Percentiles rank a stretch among this genome's conserved stretches.
Evolutionary conservation across 441 rosid species (phyloP).

Genomic region (Aleurites moluccanus): DNA sequence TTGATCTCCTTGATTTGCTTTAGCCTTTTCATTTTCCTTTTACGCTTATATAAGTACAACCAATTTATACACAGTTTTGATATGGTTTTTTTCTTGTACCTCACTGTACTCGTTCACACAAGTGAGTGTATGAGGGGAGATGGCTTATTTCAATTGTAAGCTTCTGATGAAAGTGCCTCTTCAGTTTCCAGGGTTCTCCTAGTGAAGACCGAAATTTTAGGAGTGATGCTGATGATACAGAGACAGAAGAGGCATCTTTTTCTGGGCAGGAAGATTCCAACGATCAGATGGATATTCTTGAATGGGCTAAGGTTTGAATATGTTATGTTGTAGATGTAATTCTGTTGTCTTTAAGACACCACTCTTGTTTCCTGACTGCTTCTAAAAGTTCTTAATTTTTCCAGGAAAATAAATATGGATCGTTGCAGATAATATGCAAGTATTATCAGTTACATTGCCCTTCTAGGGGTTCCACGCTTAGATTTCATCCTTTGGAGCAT

Average conservation of each 20-base stretch:
- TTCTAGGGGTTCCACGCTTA: slow-evolving; percentile 67
- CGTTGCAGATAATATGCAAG: slow-evolving; percentile 78
- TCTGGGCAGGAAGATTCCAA: slow-evolving; percentile 84
- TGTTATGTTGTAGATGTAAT: slow-evolving; percentile 8
- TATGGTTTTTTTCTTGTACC: slow-evolving; percentile 8
- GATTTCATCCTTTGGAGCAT: slow-evolving; percentile 90
- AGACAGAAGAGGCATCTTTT: slow-evolving; percentile 79
- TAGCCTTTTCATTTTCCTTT: too few species aligned
- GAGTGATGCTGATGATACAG: slow-evolving; percentile 68
- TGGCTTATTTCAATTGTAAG: not conserved
- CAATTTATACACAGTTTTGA: not conserved
- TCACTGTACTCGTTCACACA: not conserved
- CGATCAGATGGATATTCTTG: slow-evolving; percentile 72
- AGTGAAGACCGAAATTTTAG: slow-evolving; percentile 63
- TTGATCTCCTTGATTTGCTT: not conserved
- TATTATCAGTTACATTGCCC: slow-evolving; percentile 69
- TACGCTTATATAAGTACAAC: not conserved
- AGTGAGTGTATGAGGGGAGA: slow-evolving; percentile 6
- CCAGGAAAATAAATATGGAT: slow-evolving; percentile 79
- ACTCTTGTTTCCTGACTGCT: not conserved
- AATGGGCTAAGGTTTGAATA: slow-evolving; percentile 86
- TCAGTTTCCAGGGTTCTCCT: slow-evolving; percentile 83
- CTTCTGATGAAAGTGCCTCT: slow-evolving; percentile 21
- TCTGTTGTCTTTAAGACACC: slow-evolving; percentile 6
- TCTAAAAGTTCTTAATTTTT: slow-evolving; percentile 25